phyloP scores from a whole-genome alignment of 176 grass and related monocot species.

The Eleusine indica region DNA sequence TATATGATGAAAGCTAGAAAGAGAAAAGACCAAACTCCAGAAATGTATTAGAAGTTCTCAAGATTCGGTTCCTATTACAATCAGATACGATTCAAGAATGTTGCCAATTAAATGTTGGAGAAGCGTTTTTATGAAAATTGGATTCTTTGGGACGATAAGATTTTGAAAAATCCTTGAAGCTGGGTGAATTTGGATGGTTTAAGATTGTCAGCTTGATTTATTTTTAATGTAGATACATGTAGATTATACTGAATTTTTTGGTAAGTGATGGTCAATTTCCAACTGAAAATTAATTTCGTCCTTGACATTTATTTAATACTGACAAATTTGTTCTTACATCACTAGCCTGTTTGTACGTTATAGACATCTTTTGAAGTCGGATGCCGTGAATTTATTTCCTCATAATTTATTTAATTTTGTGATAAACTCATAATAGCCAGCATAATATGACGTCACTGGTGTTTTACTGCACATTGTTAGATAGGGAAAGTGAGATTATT shows the following conservation, averaged over 20 bases:
- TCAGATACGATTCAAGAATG: no score
- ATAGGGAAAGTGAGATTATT: conserved; percentile 7
- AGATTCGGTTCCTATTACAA: no score
- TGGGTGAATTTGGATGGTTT: no score
- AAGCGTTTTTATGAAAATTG: no score
- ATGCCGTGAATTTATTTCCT: neutral
- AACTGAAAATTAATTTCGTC: neutral
- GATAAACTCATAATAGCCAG: neutral
- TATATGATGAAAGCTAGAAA: neutral
- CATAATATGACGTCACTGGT: neutral
- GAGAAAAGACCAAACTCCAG: neutral
- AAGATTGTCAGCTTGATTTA: no score
- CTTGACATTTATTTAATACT: neutral
- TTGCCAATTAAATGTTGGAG: no score
- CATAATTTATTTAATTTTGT: neutral
- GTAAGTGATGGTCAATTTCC: neutral
- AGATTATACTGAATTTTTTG: neutral
- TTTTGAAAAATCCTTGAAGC: neutral
- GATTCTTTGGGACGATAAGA: neutral
- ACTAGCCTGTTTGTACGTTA: neutral
- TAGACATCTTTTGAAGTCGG: neutral
- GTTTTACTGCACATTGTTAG: neutral
- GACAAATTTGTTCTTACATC: neutral
- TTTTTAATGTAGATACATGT: no score
- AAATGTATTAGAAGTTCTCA: neutral